Conservation (phyloP, 2,329 filamentous ascomycete genomes). For the Fonsecaea nubica region DNA sequence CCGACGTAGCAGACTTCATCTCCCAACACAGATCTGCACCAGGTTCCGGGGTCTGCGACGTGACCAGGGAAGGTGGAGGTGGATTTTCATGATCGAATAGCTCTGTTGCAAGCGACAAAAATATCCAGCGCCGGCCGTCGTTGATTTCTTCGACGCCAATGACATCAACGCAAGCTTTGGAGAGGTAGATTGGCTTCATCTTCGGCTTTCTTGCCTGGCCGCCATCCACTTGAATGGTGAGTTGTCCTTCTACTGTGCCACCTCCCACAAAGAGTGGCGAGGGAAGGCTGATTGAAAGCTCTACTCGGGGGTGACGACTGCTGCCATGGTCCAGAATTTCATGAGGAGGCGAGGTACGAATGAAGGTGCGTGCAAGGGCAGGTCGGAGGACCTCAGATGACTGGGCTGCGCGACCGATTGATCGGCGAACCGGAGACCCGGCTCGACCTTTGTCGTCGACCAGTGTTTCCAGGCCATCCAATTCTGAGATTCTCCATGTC, state of each 20-base stretch:
- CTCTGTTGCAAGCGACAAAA: slow-evolving; percentile 60
- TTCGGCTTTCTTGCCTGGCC: slow-evolving; percentile 51
- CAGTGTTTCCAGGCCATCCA: slow-evolving; percentile 38
- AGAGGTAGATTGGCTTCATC: slow-evolving; percentile 53
- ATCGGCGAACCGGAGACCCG: slow-evolving; percentile 57
- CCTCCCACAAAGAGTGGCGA: slow-evolving; percentile 63
- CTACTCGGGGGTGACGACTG: slow-evolving; percentile 57
- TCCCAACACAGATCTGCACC: slow-evolving; percentile 53
- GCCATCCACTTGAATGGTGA: slow-evolving; percentile 55
- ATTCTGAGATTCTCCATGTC: slow-evolving; percentile 37
- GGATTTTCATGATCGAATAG: slow-evolving; percentile 58
- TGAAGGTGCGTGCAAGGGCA: slow-evolving; percentile 57
- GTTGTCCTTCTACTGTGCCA: slow-evolving; percentile 59
- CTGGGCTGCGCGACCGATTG: slow-evolving; percentile 51
- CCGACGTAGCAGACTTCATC: slow-evolving; percentile 54
- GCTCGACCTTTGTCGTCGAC: slow-evolving; percentile 55
- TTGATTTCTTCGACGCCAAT: slow-evolving; percentile 60
- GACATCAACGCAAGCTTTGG: slow-evolving; percentile 58
- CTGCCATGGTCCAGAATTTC: slow-evolving; percentile 59
- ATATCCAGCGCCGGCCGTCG: slow-evolving; percentile 55
- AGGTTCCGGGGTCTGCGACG: slow-evolving; percentile 48
- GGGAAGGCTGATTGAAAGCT: slow-evolving; percentile 57
- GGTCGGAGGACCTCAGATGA: slow-evolving; percentile 51
- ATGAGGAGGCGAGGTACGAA: slow-evolving; percentile 53
- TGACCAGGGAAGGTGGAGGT: slow-evolving; percentile 58